Percentiles rank a stretch among this genome's conserved stretches.
These are phyloP conservation scores for Aspergillus oerlinghausenensis DNA, from an alignment of 2,329 filamentous ascomycete genomes.

Conservation along the genomic window DNA sequence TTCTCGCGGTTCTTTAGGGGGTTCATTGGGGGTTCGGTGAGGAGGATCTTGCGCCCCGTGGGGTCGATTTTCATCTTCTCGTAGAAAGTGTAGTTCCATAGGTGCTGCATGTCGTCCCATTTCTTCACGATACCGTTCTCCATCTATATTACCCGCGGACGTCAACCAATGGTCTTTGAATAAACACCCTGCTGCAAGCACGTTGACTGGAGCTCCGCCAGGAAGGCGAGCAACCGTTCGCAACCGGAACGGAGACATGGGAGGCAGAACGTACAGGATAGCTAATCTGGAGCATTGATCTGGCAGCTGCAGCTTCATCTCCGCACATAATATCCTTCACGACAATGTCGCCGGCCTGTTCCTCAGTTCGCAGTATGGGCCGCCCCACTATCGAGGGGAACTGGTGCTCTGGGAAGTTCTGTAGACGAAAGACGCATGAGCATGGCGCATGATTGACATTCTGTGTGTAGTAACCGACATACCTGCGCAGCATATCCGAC, in stretches of 20 bases:
- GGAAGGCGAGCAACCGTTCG: background rate
- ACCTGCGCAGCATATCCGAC: conserved; percentile 94
- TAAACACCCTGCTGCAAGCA: conserved; percentile 18
- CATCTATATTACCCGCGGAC: conserved; percentile 57
- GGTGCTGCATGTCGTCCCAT: conserved; percentile 99
- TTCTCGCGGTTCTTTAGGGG: conserved; percentile 93
- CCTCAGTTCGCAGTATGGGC: conserved; percentile 94
- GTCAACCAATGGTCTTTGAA: conserved; percentile 9
- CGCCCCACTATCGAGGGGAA: conserved; percentile 97
- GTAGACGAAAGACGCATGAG: conserved; percentile 10
- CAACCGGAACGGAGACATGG: background rate
- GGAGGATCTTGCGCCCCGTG: conserved; percentile 87
- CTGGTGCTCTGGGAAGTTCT: conserved; percentile 99
- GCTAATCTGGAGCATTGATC: conserved; percentile 96
- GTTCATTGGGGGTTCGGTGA: conserved; percentile 98
- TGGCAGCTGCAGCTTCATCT: conserved; percentile 91
- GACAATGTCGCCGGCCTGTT: conserved; percentile 67
- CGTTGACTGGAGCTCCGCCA: conserved; percentile 13
- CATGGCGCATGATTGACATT: conserved; percentile 2
- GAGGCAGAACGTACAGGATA: conserved; percentile 64
- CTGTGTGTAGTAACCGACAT: conserved; percentile 21
- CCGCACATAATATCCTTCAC: conserved; percentile 99
- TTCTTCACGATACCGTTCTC: conserved; percentile 99
- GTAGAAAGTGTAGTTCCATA: conserved; percentile 98
- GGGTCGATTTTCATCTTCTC: conserved; percentile 96